Base-by-base conservation (phyloP, 129 eudicot genomes). In the Smallanthus sonchifolius region DNA sequence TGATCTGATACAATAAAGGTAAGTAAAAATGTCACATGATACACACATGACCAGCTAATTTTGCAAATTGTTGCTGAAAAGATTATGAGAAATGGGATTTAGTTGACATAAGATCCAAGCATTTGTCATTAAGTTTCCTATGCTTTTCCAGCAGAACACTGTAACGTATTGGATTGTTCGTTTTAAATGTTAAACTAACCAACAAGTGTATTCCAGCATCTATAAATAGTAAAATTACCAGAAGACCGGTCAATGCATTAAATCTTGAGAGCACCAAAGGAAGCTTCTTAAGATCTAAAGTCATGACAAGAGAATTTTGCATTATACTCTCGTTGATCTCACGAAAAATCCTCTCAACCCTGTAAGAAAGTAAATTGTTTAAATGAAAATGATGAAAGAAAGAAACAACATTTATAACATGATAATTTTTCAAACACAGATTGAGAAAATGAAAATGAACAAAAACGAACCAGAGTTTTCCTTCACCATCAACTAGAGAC, bases 221-320 rank as follows among this genome's bases (percentile, higher is more conserved):
- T 55, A 51, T 47, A 17, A 65, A 15, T 17, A 62, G 68, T n/a
- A 75, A 55, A 78, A 24, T 47, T 84, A 93, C 98, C 98, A 93
- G 83, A 52, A 93, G 88, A 73, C 98, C 98, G 9, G 96, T 93
- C 85, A 93, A 82, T 5, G 98, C 98, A n/a, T 85, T 90, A 83
- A 93, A 90, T 86, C 96, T 86, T 57, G 89, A 79, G 38, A 86
- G 88, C 77, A 93, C 97, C 77, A 93, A 74, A 1, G 84, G 84
- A 75, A 93, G 91, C 82, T 90, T 90, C 73, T 86, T 84, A 44
- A 93, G 86, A 63, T 75, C 32, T 87, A 93, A 63, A 57, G 96
- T 88, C 76, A 93, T 79, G 51, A 87, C 88, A 79, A 93, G 91
- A 47, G 98, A 90, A 43, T 74, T 74, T 38, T 74, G 83, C 92